Evolutionary conservation across 163 green algal genomes (phyloP).

Genomic region (Prototheca stagnorum): DNA sequence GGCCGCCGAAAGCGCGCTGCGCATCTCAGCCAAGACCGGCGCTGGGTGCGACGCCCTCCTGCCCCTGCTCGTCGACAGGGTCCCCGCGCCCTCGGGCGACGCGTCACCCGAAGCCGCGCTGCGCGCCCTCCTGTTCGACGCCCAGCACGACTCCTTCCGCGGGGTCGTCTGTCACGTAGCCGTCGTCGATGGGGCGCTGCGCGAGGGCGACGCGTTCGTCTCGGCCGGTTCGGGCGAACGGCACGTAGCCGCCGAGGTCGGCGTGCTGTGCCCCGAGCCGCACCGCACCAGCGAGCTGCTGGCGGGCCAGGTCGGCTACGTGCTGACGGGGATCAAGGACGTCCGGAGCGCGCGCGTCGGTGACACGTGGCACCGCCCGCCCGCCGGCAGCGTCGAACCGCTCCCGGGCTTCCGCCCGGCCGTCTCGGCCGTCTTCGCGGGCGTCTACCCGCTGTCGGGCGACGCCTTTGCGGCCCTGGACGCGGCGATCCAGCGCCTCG

Average conservation of each 20-base stretch:
- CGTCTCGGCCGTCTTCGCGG: constrained; percentile 74
- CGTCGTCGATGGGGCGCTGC: constrained; percentile 57
- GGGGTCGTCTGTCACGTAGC: constrained; percentile 65
- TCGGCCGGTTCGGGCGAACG: constrained; percentile 21
- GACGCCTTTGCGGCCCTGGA: constrained; percentile 46
- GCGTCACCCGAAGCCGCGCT: constrained; percentile 23
- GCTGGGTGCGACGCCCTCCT: constrained; percentile 41
- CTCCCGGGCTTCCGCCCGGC: constrained; percentile 72
- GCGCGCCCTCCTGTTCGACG: constrained; percentile 73
- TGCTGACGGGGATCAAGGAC: constrained; percentile 71
- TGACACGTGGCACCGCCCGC: constrained; percentile 55
- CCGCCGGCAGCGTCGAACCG: constrained; percentile 10
- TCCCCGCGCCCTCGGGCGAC: constrained; percentile 39
- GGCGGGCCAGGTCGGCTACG: constrained; percentile 82
- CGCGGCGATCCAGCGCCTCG: constrained; percentile 67
- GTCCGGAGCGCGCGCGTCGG: constrained; percentile 56
- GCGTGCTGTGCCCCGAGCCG: constrained; percentile 54
- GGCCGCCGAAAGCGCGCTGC: constrained; percentile 1
- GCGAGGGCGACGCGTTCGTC: constrained; percentile 40
- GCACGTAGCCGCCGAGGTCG: constrained; percentile 47
- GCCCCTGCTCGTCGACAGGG: constrained; percentile 42
- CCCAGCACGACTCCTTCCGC: constrained; percentile 65
- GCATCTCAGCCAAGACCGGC: constrained; percentile 70
- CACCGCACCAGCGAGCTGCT: constrained; percentile 31
- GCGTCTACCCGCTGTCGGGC: constrained; percentile 32